phyloP scores from a whole-genome alignment of 83 land plant species.

The Larix sibirica region DNA sequence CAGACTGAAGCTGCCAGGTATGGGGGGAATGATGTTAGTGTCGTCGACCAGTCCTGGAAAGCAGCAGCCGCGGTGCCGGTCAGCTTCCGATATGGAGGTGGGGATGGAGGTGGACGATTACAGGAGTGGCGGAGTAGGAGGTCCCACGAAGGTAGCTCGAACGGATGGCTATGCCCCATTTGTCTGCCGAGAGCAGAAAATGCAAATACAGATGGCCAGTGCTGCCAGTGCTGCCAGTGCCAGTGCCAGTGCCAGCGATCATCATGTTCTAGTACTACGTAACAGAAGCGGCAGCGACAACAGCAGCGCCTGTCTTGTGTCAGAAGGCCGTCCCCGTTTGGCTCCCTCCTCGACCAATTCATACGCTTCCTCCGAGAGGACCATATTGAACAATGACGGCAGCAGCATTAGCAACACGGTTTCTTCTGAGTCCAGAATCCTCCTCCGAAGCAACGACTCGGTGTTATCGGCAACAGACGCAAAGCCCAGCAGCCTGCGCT shows the following conservation, averaged over 20 bases:
- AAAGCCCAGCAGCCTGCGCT: not conserved
- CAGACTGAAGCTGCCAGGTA: no score
- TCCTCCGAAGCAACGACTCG: not conserved
- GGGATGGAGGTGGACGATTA: not conserved
- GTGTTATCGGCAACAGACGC: not conserved
- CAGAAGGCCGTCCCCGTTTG: not conserved
- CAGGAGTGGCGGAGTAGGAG: not conserved
- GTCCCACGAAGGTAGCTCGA: not conserved
- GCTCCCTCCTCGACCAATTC: not conserved
- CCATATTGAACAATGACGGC: not conserved
- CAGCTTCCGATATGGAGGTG: not conserved
- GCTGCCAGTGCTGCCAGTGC: not conserved
- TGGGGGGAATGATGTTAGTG: no score
- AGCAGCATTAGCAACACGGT: not conserved
- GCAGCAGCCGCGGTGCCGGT: no score
- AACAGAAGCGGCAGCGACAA: not conserved
- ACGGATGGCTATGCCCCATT: not conserved
- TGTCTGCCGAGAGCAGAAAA: not conserved
- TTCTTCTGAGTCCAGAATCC: not conserved
- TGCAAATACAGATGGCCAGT: not conserved
- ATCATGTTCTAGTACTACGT: not conserved
- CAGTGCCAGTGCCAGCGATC: not conserved
- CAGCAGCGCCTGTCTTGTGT: slow-evolving; percentile 2
- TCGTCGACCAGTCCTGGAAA: no score
- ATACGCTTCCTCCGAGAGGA: not conserved